Percentiles rank a stretch among this genome's conserved stretches.
Evolutionary conservation across 352 stramenopile species (phyloP).

Genomic region (Globisporangium alternatum): DNA sequence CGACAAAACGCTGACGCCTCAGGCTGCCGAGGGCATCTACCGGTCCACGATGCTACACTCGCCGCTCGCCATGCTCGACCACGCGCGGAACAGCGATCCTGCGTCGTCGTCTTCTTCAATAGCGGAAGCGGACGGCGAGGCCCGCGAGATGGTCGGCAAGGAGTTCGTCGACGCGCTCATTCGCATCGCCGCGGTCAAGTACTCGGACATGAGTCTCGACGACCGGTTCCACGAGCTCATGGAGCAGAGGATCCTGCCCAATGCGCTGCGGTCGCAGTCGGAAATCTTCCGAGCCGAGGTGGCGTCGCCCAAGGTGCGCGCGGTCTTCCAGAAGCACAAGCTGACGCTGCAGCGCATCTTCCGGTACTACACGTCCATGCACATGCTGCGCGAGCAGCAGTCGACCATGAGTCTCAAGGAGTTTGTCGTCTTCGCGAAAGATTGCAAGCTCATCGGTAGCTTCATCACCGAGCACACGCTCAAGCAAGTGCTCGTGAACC

Average conservation of each 20-base stretch:
- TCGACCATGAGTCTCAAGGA: conserved; percentile 66
- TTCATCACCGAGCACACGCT: conserved; percentile 80
- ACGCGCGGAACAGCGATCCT: not conserved
- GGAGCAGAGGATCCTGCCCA: conserved; percentile 61
- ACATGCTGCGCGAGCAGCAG: conserved; percentile 66
- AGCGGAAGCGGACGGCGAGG: not conserved
- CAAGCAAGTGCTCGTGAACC: conserved; percentile 72
- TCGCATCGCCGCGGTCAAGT: conserved; percentile 53
- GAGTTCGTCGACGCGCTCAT: conserved; percentile 72
- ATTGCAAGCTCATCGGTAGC: conserved; percentile 72
- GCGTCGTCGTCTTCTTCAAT: not conserved
- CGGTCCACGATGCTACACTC: conserved; percentile 24
- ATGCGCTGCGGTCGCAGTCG: conserved; percentile 64
- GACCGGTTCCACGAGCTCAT: conserved; percentile 68
- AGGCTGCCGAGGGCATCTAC: conserved; percentile 50
- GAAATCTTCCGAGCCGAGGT: conserved; percentile 76
- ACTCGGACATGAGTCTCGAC: conserved; percentile 35
- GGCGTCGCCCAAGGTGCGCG: conserved; percentile 60
- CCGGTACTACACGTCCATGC: conserved; percentile 79
- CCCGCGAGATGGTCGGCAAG: conserved; percentile 49
- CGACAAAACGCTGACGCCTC: conserved; percentile 39
- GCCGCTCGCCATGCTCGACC: conserved; percentile 5
- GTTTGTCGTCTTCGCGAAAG: conserved; percentile 57
- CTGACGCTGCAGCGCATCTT: conserved; percentile 66
- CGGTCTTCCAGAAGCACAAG: conserved; percentile 77